A percentile compares a stretch with the other conserved stretches of the same genome.
Evolutionary conservation across 2,329 filamentous ascomycete genomes (phyloP).

Genomic region (Myrmaecium sp.): DNA sequence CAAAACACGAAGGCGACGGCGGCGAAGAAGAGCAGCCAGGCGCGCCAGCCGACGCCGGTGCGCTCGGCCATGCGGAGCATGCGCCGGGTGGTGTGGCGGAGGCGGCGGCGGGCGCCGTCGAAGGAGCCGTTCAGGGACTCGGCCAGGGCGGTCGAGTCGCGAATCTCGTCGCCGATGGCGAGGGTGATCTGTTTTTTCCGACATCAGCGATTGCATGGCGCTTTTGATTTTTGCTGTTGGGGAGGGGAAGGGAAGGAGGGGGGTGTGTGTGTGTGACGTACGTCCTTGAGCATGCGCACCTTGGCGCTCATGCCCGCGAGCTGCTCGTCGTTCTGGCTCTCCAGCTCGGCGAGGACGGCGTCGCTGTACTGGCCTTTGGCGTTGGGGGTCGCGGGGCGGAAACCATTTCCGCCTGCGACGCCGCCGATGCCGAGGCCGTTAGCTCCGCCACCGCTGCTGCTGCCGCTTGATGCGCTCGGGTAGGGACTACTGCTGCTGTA

Average conservation of each 20-base stretch:
- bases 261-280: constrained; percentile 22
- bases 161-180: constrained; percentile 89
- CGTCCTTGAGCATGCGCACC: constrained; percentile 76
- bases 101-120: constrained; percentile 61
- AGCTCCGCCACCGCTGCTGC: constrained; percentile 3
- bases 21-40: constrained; percentile 80
- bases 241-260: too few species aligned
- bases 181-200: constrained; percentile 76
- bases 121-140: constrained; percentile 96
- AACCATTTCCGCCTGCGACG: constrained; percentile 7
- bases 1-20: constrained; percentile 69
- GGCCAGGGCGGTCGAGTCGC: constrained; percentile 70
- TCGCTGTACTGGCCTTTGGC: constrained; percentile 78
- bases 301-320: constrained; percentile 84
- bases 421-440: constrained; percentile 2
- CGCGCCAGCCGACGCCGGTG: constrained; percentile 89
- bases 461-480: constrained; percentile 8
- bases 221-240: too few species aligned
- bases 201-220: too few species aligned
- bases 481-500: constrained; percentile 9
- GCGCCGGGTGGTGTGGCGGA: constrained; percentile 87
- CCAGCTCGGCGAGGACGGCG: constrained; percentile 78
- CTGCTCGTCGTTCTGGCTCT: constrained; percentile 86
- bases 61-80: constrained; percentile 93
- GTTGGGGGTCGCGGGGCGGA: constrained; percentile 28